Conservation (phyloP, 2,329 filamentous ascomycete species). For the Fusarium tricinctum region DNA sequence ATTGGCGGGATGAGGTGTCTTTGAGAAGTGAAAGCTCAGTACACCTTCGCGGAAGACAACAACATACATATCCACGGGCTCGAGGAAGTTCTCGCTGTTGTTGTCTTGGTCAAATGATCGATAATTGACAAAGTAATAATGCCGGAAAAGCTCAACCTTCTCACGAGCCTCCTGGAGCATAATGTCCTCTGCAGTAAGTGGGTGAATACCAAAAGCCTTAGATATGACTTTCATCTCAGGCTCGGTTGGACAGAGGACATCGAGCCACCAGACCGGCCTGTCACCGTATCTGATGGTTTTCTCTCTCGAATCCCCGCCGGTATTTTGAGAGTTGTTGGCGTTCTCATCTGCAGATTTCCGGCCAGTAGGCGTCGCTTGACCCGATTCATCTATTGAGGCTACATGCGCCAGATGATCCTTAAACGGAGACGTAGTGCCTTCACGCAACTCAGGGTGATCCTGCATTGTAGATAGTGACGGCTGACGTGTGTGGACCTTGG, state of each 20-base stretch:
- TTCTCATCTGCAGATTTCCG: constrained; percentile 56
- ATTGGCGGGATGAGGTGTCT: constrained; percentile 95
- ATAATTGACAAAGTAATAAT: constrained; percentile 99
- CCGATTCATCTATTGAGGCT: constrained; percentile 56
- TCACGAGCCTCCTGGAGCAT: constrained; percentile 97
- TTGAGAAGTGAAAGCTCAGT: constrained; percentile 96
- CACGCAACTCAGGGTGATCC: constrained; percentile 37
- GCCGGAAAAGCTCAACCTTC: constrained; percentile 96
- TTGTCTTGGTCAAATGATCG: constrained; percentile 96
- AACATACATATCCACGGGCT: constrained; percentile 97
- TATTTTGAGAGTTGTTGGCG: constrained; percentile 35
- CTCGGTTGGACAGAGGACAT: constrained; percentile 91
- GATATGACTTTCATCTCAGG: constrained; percentile 94
- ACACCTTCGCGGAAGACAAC: constrained; percentile 97
- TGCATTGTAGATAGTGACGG: constrained; percentile 57
- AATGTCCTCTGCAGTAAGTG: constrained; percentile 94
- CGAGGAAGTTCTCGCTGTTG: constrained; percentile 88
- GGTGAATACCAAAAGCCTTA: constrained; percentile 95
- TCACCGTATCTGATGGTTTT: constrained; percentile 77
- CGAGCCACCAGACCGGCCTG: constrained; percentile 96
- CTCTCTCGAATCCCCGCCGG: constrained; percentile 44
- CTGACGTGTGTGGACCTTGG: constrained; percentile 62
- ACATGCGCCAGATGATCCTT: constrained; percentile 52
- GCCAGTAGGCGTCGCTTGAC: constrained; percentile 63
- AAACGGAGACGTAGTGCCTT: constrained; percentile 50